Conservation (phyloP, 352 stramenopile species). For the Phytophthora colocasiae region DNA sequence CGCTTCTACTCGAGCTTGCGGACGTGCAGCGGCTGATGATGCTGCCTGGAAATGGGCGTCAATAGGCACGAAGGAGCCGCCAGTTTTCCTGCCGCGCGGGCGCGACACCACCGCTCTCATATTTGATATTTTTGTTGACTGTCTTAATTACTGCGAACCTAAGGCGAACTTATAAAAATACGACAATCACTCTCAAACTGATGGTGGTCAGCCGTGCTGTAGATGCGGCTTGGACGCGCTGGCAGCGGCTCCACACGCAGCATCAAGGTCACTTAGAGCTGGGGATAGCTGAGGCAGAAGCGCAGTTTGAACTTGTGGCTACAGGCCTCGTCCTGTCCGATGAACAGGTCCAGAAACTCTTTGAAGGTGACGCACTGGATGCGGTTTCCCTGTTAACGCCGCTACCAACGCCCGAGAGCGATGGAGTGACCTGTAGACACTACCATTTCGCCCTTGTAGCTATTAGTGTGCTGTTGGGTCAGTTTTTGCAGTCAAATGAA, state of each 20-base stretch:
- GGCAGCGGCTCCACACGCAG: slow-evolving; percentile 22
- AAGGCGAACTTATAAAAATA: too few relatives aligned
- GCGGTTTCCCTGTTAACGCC: slow-evolving; percentile 50
- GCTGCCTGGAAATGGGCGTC: slow-evolving; percentile 65
- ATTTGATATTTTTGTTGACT: too few relatives aligned
- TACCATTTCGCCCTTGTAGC: slow-evolving; percentile 62
- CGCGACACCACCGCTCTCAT: slow-evolving; percentile 15
- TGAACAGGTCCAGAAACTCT: slow-evolving; percentile 36
- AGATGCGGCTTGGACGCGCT: slow-evolving; percentile 31
- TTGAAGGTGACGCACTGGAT: slow-evolving; percentile 21
- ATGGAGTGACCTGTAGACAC: slow-evolving; percentile 25
- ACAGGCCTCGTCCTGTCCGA: slow-evolving; percentile 40
- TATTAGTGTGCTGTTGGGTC: slow-evolving; percentile 31
- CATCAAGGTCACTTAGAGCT: slow-evolving; percentile 4
- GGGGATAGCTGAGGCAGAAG: slow-evolving; percentile 34
- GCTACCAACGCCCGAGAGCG: slow-evolving; percentile 28
- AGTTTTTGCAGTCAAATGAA: slow-evolving; percentile 27
- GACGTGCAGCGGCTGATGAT: slow-evolving; percentile 1
- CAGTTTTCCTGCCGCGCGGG: background rate
- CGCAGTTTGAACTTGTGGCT: slow-evolving; percentile 64
- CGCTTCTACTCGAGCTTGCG: slow-evolving; percentile 23
- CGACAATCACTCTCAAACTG: too few relatives aligned
- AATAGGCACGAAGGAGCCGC: slow-evolving; percentile 53
- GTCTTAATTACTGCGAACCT: too few relatives aligned
- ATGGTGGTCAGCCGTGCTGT: slow-evolving; percentile 1